Evolutionary conservation across 345 rosid genomes (phyloP).

Genomic region (Hibiscus trionum): DNA sequence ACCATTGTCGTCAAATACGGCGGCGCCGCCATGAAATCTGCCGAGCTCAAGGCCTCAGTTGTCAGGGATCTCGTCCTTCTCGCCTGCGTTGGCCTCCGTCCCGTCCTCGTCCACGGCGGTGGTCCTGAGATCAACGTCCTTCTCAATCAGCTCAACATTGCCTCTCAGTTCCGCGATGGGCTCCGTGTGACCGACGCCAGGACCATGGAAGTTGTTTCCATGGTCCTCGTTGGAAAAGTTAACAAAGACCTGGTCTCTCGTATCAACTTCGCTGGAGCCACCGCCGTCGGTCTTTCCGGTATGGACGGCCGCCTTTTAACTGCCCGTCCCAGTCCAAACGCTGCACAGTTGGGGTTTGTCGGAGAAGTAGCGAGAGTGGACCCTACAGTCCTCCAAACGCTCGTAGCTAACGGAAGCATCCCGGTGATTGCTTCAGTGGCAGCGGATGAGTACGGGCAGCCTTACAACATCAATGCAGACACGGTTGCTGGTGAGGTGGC

Average conservation of each 20-base stretch:
- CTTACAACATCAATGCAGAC: constrained; percentile 88
- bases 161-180: constrained; percentile 66
- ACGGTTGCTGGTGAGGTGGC: constrained; percentile 94
- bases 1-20: constrained; percentile 89
- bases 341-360: constrained; percentile 67
- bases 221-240: constrained; percentile 86
- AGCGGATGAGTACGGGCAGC: constrained; percentile 60
- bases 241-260: constrained; percentile 74
- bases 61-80: constrained; percentile 75
- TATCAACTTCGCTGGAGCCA: constrained; percentile 76
- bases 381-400: constrained; percentile 45
- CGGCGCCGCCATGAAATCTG: constrained; percentile 89
- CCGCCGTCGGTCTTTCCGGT: constrained; percentile 80
- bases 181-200: constrained; percentile 82
- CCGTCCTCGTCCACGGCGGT: constrained; percentile 87
- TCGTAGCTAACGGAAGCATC: constrained; percentile 51
- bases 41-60: constrained; percentile 63
- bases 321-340: constrained; percentile 65
- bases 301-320: constrained; percentile 81
- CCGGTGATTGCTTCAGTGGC: constrained; percentile 95
- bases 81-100: constrained; percentile 81
- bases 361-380: constrained; percentile 81
- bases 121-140: constrained; percentile 83
- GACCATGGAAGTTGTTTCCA: constrained; percentile 93
- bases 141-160: constrained; percentile 56